Base-by-base conservation (phyloP, 2,329 filamentous ascomycete genomes). In the Calonectria crousiana region DNA sequence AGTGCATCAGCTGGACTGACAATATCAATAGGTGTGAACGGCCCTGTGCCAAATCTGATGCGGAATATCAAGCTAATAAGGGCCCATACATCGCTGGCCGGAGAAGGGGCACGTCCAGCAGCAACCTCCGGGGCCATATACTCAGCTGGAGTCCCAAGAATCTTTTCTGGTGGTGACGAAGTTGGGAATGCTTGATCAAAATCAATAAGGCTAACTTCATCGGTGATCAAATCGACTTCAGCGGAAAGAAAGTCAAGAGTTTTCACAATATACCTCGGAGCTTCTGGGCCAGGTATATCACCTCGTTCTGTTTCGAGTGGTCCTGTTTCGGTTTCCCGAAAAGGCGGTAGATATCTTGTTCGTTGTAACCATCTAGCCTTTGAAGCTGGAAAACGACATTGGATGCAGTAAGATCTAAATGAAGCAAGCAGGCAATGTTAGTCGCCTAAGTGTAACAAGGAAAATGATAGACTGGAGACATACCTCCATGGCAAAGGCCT, bases 51-150 rank as follows among this genome's bases (percentile, higher is more conserved):
- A 10, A 73, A 72, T 9, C 73, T 71, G 23, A 69, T 8, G 2
- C 69, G 65, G 6, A 75, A 66, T 20, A 78, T 67, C 3, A 69
- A n/a, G 26, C 68, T 71, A 13, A 60, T 47, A 9, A 76, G 8
- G 9, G 75, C 70, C 76, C 76, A 77, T 16, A 76, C 60, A 36
- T 77, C 76, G 41, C 75, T 75, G 4, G 68, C 67, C 0, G 70
- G 13, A 9, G 8, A 4, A 6, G 51, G 51, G 8, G 14, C 6
- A 2, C 51, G 51, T 30, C 51, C 51, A 30, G 51, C 51, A 30
- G 51, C 51, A 53, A 53, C 13, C 26, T 53, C 51, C 3, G 51
- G 51, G 14, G 51, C 51, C 51, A 53, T 53, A 30, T 53, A 53
- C 8, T 53, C 51, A 32, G 26, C 51, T 18, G 51, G 51, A 18